Evolutionary conservation across 1,284 basidiomycete species (phyloP), one percentile per base, ranked within the genome.

Genomic region (Malassezia sympodialis): DNA sequence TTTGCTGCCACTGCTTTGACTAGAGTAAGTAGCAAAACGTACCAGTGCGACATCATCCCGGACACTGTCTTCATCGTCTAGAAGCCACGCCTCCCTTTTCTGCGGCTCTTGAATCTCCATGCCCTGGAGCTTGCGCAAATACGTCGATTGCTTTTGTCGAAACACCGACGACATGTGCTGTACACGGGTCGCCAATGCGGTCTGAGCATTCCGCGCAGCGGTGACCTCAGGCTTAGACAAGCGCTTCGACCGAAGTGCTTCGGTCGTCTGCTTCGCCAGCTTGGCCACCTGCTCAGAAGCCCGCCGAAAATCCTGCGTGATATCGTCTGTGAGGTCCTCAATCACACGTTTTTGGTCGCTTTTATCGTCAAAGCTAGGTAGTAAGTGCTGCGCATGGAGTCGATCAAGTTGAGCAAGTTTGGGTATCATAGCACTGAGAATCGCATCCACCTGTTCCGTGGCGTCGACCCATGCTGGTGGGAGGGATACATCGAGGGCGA

Each of bases 351-450:
- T 93, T 77, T 98, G 91, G 14, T 83, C 82, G 1, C 86, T 82
- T 53, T 93, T 86, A 80, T 99, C 94, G 69, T 88, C 82, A 75
- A 99, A 99, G 2, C 90, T 90, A 58, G 94, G 94, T 3, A 98
- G 81, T 51, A 87, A 85, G 75, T 96, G 91, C 75, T 90, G 94
- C 59, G 90, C 86, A 67, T 98, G 91, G 8, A 99, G 82, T 73
- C 87, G 90, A 75, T 96, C 91, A 71, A 73, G 94, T 86, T 91
- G 67, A 3, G 60, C 52, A 40, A 72, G 67, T n/a, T 66, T 63
- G 1, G 69, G 67, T 27, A 52, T 48, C 11, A 69, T 57, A 15
- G 55, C 40, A 14, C 49, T 5, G 8, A 68, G 63, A 24, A 75
- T 51, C 1, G 28, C 23, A 30, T 71, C 68, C 7, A 71, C 65